A percentile compares a stretch with the other conserved stretches of the same genome.
These are phyloP conservation scores for Kurtzmaniella quercitrusa DNA, from an alignment of 1,139 yeast genomes.

Conservation along the genomic window DNA sequence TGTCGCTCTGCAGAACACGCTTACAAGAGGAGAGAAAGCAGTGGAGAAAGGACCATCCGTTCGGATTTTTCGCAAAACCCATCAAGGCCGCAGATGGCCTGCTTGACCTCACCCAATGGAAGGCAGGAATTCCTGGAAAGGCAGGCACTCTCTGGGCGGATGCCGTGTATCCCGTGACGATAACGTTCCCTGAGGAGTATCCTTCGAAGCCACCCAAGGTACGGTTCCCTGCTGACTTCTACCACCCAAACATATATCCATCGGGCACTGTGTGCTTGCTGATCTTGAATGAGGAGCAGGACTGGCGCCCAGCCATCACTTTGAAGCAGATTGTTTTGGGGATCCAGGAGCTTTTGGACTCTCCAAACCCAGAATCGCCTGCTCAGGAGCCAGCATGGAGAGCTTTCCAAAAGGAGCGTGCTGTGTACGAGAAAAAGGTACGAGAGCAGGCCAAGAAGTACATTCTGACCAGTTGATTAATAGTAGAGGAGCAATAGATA, in stretches of 20 bases:
- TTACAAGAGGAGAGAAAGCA: conserved; percentile 88
- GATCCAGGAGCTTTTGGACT: conserved; percentile 82
- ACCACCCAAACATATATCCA: conserved; percentile 96
- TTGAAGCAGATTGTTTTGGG: conserved; percentile 87
- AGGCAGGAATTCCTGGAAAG: conserved; percentile 94
- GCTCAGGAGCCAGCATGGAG: conserved; percentile 98
- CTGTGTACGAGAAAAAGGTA: conserved; percentile 71
- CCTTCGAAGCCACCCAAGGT: conserved; percentile 97
- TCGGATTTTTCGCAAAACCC: conserved; percentile 94
- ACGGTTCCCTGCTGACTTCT: conserved; percentile 80
- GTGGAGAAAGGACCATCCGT: conserved; percentile 99
- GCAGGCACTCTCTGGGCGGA: conserved; percentile 82
- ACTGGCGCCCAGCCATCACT: conserved; percentile 97
- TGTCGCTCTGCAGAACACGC: conserved; percentile 68
- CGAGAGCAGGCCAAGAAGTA: conserved; percentile 77
- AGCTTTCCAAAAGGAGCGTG: conserved; percentile 67
- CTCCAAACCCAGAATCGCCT: conserved; percentile 93
- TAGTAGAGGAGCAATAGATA: neutral
- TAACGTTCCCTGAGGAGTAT: conserved; percentile 82
- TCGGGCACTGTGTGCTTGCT: conserved; percentile 94
- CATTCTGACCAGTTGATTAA: conserved; percentile 12
- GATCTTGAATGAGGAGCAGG: conserved; percentile 91
- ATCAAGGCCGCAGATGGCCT: conserved; percentile 72
- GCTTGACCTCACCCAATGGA: conserved; percentile 82
- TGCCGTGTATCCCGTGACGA: conserved; percentile 82